Evolutionary conservation across 2,329 filamentous ascomycete genomes (phyloP).

Genomic region (Hortaea sp.): DNA sequence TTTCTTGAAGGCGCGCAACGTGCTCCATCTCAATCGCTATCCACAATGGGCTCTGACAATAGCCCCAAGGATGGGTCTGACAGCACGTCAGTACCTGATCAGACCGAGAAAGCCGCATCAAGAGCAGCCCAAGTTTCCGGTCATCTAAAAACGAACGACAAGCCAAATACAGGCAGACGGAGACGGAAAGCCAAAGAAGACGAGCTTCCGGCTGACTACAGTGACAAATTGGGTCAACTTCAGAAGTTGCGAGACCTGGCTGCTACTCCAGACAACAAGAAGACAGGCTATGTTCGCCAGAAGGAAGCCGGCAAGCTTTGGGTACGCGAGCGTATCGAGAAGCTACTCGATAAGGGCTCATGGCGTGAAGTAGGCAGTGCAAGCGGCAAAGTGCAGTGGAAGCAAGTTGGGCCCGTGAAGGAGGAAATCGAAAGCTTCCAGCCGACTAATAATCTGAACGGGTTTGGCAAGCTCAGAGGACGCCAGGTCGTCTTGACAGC

Average conservation of each 20-base stretch:
- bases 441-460: conserved; percentile 55
- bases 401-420: conserved; percentile 32
- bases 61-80: background rate
- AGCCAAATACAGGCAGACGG: conserved; percentile 17
- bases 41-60: no score
- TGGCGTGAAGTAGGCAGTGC: conserved; percentile 53
- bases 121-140: conserved; percentile 20
- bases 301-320: conserved; percentile 55
- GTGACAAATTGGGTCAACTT: conserved; percentile 52
- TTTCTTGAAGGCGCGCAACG: no score
- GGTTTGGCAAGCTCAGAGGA: conserved; percentile 37
- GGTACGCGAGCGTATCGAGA: conserved; percentile 51
- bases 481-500: conserved; percentile 51
- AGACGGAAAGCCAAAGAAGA: conserved; percentile 25
- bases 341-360: conserved; percentile 46
- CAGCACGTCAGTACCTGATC: background rate
- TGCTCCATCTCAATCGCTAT: no score
- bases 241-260: conserved; percentile 42
- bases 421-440: conserved; percentile 42
- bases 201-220: conserved; percentile 49
- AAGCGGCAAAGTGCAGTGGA: conserved; percentile 51
- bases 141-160: conserved; percentile 30
- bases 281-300: conserved; percentile 51
- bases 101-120: conserved; percentile 12
- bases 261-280: conserved; percentile 42